Conservation (phyloP, 2,329 filamentous ascomycete species). For the Pyrenochaeta sp. region DNA sequence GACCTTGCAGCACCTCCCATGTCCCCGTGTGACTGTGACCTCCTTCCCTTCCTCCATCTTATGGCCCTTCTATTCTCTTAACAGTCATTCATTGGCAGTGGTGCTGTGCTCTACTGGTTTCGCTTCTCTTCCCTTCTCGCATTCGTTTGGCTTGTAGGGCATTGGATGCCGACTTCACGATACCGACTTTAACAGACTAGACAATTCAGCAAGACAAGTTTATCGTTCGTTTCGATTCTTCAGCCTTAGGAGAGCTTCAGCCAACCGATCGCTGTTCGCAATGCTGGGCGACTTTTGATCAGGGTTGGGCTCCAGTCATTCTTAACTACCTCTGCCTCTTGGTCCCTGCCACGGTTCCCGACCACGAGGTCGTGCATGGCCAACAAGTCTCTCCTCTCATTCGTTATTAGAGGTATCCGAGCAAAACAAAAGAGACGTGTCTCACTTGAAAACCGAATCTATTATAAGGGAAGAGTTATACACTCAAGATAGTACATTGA, state of each 20-base stretch:
- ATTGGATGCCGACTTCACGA: constrained; percentile 27
- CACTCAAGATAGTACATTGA: constrained; percentile 22
- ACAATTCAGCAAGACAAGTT: constrained; percentile 5
- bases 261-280: constrained; percentile 34
- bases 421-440: constrained; percentile 33
- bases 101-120: constrained; percentile 48
- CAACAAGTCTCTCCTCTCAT: constrained; percentile 31
- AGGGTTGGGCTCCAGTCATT: constrained; percentile 46
- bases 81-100: constrained; percentile 44
- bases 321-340: constrained; percentile 23
- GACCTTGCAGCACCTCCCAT: constrained; percentile 37
- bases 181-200: constrained; percentile 9
- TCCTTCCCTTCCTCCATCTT: constrained; percentile 34
- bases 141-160: constrained; percentile 42
- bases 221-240: constrained; percentile 21
- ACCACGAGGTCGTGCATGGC: constrained; percentile 33
- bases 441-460: constrained; percentile 24
- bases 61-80: constrained; percentile 30
- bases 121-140: constrained; percentile 38
- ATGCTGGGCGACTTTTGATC: constrained; percentile 41
- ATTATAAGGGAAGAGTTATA: constrained; percentile 37
- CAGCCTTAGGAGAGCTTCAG: constrained; percentile 15
- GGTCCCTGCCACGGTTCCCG: constrained; percentile 19
- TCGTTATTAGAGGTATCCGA: constrained; percentile 26
- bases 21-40: constrained; percentile 39